Conservation (phyloP, 352 stramenopile species). For the Blastocystis sp. region DNA sequence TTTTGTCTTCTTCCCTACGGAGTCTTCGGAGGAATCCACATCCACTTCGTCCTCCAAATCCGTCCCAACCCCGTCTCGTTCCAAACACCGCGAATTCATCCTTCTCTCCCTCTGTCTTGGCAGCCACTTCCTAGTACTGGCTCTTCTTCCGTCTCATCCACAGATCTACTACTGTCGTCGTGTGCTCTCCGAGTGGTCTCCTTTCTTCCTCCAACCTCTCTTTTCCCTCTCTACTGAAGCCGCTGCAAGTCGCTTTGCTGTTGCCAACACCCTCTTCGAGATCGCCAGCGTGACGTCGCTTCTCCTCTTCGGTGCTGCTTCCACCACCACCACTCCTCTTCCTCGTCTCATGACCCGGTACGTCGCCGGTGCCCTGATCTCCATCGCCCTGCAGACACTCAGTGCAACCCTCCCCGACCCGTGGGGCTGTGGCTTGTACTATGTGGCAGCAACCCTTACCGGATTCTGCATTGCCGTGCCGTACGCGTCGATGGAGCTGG, state of each 20-base stretch:
- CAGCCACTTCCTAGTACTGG: slow-evolving; percentile 1
- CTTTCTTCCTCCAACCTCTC: background rate
- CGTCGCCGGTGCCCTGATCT: background rate
- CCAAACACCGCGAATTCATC: background rate
- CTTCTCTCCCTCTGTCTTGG: background rate
- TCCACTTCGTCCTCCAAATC: too few species aligned
- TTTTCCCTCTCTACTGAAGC: background rate
- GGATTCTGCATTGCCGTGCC: slow-evolving; percentile 40
- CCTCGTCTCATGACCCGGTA: background rate
- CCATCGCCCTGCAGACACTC: background rate
- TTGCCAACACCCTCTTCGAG: slow-evolving; percentile 2
- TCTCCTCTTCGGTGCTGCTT: background rate
- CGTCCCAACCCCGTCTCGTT: background rate
- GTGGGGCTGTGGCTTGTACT: background rate
- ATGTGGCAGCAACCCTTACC: background rate
- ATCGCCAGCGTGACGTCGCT: background rate
- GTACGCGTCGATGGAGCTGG: slow-evolving; percentile 20
- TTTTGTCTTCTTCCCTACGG: slow-evolving; percentile 21
- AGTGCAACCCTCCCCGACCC: too few species aligned
- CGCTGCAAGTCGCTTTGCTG: background rate
- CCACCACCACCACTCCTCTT: background rate
- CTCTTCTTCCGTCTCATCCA: background rate
- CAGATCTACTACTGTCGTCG: slow-evolving; percentile 43
- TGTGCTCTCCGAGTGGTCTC: slow-evolving; percentile 26
- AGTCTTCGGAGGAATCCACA: background rate